Evolutionary conservation across 2,329 filamentous ascomycete species (phyloP).

Genomic region (Truncatella angustata): DNA sequence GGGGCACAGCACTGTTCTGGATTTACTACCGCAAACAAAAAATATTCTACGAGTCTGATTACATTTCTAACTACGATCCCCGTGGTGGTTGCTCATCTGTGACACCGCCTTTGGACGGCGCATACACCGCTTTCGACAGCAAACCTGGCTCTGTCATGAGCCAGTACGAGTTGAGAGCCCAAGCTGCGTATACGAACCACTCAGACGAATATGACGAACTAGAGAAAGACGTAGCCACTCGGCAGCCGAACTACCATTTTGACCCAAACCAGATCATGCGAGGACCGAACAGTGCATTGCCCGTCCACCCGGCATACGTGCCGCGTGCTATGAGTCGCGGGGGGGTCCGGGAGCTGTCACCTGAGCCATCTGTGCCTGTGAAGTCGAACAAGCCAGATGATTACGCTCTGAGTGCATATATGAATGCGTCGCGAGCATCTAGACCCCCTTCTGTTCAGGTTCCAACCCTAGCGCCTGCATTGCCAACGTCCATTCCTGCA

Average conservation of each 20-base stretch:
- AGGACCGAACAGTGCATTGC: slow-evolving; percentile 33
- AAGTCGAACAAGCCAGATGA: slow-evolving; percentile 23
- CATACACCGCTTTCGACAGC: slow-evolving; percentile 12
- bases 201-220: slow-evolving; percentile 40
- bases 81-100: slow-evolving; percentile 22
- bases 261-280: slow-evolving; percentile 22
- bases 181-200: slow-evolving; percentile 30
- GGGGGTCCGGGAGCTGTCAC: slow-evolving; percentile 14
- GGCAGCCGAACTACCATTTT: slow-evolving; percentile 23
- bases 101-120: slow-evolving; percentile 18
- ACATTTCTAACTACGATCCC: slow-evolving; percentile 14
- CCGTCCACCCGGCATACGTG: slow-evolving; percentile 49
- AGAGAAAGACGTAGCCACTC: slow-evolving; percentile 27
- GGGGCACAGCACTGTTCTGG: slow-evolving; percentile 41
- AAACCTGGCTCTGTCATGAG: slow-evolving; percentile 14
- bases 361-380: slow-evolving; percentile 14
- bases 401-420: slow-evolving; percentile 36
- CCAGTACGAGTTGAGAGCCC: slow-evolving; percentile 26
- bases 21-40: slow-evolving; percentile 47
- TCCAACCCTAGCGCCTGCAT: too few species aligned
- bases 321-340: slow-evolving; percentile 33
- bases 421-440: too few species aligned
- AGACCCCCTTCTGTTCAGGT: too few species aligned
- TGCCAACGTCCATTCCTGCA: too few species aligned
- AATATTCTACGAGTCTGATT: slow-evolving; percentile 20